Conservation (phyloP, 306 rosid species). For the Vigna hirtella region DNA sequence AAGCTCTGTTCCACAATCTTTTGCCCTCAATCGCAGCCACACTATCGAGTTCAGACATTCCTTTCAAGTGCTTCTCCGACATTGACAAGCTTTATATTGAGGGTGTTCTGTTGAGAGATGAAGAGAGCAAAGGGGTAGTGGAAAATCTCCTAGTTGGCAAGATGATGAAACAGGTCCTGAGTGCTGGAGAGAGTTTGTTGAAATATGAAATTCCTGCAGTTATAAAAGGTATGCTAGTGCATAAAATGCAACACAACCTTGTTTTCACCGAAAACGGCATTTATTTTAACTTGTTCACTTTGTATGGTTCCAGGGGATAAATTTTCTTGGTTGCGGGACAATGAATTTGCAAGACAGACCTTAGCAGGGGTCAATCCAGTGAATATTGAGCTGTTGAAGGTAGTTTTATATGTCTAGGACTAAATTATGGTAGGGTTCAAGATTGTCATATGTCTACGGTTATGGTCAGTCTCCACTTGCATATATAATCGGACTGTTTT, state of each 20-base stretch:
- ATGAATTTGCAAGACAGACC: constrained; percentile 91
- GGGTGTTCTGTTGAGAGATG: constrained; percentile 74
- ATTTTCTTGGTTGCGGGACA: constrained; percentile 89
- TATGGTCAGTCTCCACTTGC: neutral
- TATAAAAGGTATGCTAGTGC: constrained; percentile 63
- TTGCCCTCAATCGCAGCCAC: constrained; percentile 80
- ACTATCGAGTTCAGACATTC: constrained; percentile 77
- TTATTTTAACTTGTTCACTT: constrained; percentile 3
- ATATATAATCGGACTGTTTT: neutral
- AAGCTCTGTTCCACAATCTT: constrained; percentile 91
- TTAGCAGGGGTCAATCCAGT: constrained; percentile 96
- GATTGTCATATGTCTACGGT: too few species aligned
- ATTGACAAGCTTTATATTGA: constrained; percentile 85
- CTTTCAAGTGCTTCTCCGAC: constrained; percentile 87
- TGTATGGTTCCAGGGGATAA: constrained; percentile 65
- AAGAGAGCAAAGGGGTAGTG: constrained; percentile 47
- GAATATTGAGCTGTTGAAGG: constrained; percentile 87
- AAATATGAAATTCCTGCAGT: constrained; percentile 84
- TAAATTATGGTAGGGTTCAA: too few species aligned
- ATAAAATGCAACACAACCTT: constrained; percentile 23
- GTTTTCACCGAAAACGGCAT: constrained; percentile 18
- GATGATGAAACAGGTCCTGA: constrained; percentile 67
- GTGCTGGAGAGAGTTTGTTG: constrained; percentile 60
- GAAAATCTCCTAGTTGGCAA: constrained; percentile 53
- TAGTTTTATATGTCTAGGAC: constrained; percentile 32